A percentile compares a stretch with the other conserved stretches of the same genome.
These are phyloP conservation scores for Nadsonia starkeyi-henricii DNA, from an alignment of 1,139 yeast genomes.

Conservation along the genomic window DNA sequence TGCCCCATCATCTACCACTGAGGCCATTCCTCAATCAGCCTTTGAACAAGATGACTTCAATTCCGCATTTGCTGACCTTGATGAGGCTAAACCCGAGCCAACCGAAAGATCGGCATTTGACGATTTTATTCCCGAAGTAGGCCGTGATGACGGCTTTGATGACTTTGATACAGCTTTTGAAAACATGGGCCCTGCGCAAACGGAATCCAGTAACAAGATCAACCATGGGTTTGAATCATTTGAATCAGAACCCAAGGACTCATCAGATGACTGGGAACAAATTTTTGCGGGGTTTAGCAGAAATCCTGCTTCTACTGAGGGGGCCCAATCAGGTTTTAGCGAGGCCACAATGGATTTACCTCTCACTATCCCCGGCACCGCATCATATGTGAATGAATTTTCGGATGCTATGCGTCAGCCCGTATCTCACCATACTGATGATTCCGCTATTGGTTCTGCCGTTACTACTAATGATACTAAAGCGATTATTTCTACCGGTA, in stretches of 20 bases:
- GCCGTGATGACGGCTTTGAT: slow-evolving; percentile 27
- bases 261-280: slow-evolving; percentile 79
- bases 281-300: slow-evolving; percentile 83
- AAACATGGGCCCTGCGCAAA: too few relatives aligned
- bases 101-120: slow-evolving; percentile 1
- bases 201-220: too few relatives aligned
- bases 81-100: slow-evolving; percentile 15
- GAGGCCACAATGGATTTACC: slow-evolving; percentile 5
- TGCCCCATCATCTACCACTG: slow-evolving; percentile 18
- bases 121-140: slow-evolving; percentile 10
- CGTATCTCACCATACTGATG: not conserved
- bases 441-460: slow-evolving; percentile 3
- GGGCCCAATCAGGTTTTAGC: too few relatives aligned
- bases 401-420: not conserved
- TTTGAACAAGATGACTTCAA: slow-evolving; percentile 14
- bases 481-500: slow-evolving; percentile 3
- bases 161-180: slow-evolving; percentile 28
- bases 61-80: slow-evolving; percentile 16
- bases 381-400: not conserved
- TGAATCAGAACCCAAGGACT: slow-evolving; percentile 11
- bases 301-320: slow-evolving; percentile 22
- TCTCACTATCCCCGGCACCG: not conserved
- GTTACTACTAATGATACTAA: slow-evolving; percentile 3
- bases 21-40: not conserved
- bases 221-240: slow-evolving; percentile 7